Evolutionary conservation across 495 filamentous ascomycete species (phyloP).

Genomic region (Gamarada debralockiae): DNA sequence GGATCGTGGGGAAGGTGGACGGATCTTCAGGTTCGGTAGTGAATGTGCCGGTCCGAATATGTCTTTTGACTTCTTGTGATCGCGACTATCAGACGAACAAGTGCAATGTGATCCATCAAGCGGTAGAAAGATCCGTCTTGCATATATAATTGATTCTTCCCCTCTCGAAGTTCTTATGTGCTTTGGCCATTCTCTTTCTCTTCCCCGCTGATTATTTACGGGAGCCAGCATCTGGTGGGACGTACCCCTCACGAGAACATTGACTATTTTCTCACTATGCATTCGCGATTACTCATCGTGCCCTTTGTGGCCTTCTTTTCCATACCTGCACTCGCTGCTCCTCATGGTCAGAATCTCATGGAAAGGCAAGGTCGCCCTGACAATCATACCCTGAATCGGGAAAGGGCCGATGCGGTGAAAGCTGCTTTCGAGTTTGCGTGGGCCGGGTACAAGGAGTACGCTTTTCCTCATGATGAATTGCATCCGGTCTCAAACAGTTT

Average conservation of each 20-base stretch:
- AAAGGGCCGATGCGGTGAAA: conserved; percentile 62
- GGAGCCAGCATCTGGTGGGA: too few species aligned
- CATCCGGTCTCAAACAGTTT: conserved; percentile 61
- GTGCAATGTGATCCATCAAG: background rate
- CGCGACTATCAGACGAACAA: background rate
- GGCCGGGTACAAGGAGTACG: conserved; percentile 77
- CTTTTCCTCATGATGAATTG: conserved; percentile 76
- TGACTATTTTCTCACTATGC: conserved; percentile 7
- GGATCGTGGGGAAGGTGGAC: too few species aligned
- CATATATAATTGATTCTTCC: background rate
- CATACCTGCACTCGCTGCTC: conserved; percentile 9
- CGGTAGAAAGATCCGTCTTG: background rate
- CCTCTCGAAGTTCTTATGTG: too few species aligned
- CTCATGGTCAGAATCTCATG: background rate
- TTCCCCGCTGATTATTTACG: background rate
- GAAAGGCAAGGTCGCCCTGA: conserved; percentile 8
- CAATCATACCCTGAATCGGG: conserved; percentile 13
- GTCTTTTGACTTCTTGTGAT: too few species aligned
- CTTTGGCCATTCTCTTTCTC: background rate
- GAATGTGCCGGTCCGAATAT: too few species aligned
- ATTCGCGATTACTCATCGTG: conserved; percentile 4
- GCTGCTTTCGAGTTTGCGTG: conserved; percentile 74
- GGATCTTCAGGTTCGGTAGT: too few species aligned
- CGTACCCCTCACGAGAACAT: background rate
- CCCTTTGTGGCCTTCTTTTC: conserved; percentile 7